phyloP scores from a whole-genome alignment of 352 stramenopile genomes.

The Pythium guiyangense region DNA sequence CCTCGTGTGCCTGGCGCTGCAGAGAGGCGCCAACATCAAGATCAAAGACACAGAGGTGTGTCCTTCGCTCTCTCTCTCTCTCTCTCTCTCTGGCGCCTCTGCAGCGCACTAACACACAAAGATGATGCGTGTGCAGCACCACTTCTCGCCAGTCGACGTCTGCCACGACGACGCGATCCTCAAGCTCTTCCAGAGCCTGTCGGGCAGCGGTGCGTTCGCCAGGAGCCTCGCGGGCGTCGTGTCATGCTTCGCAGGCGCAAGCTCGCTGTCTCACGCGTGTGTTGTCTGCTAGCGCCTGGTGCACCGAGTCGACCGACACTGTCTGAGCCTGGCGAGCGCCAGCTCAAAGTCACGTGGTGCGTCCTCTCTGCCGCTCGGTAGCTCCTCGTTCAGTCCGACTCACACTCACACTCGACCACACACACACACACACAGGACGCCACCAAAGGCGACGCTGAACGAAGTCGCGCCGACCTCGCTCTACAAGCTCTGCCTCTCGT shows the following conservation, averaged over 20 bases:
- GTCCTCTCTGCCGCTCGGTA: neutral
- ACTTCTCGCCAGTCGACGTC: constrained; percentile 60
- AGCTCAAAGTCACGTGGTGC: constrained; percentile 37
- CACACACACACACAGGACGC: constrained; percentile 15
- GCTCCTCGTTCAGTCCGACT: neutral
- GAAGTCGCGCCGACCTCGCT: constrained; percentile 56
- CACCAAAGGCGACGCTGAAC: constrained; percentile 25
- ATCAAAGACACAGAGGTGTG: constrained; percentile 44
- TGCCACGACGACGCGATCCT: constrained; percentile 37
- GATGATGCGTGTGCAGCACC: constrained; percentile 26
- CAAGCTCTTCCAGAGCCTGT: constrained; percentile 33
- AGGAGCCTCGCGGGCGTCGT: neutral
- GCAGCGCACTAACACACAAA: neutral
- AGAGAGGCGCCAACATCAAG: constrained; percentile 52
- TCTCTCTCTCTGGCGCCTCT: neutral
- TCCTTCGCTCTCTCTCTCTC: neutral
- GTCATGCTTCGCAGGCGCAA: neutral
- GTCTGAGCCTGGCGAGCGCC: constrained; percentile 11
- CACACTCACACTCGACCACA: neutral
- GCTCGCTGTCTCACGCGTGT: neutral
- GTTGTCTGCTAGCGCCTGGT: constrained; percentile 25
- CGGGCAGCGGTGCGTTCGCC: constrained; percentile 28
- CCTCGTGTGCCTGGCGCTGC: neutral
- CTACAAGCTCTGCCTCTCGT: constrained; percentile 50
- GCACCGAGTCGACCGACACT: constrained; percentile 21